Conservation (phyloP, 75 land plant genomes). For the Selaginella moellendorffii region DNA sequence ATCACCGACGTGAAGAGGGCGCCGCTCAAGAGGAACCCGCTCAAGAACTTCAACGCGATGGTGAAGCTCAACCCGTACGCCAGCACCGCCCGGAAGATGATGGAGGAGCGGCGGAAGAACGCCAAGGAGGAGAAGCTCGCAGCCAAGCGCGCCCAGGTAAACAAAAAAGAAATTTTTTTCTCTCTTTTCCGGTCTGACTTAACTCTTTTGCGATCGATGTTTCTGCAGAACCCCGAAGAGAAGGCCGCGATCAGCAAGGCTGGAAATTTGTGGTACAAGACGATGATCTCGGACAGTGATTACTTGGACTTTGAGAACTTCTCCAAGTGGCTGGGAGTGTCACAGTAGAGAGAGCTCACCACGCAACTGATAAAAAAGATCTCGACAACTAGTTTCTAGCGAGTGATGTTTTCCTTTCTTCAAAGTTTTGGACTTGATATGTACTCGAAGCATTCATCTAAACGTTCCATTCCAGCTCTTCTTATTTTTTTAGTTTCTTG, state of each 20-base stretch:
- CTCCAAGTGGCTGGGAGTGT: constrained; percentile 80
- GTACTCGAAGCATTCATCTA: too few species aligned
- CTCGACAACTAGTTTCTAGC: too few species aligned
- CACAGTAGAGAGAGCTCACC: too few species aligned
- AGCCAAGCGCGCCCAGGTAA: constrained; percentile 38
- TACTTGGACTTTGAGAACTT: constrained; percentile 81
- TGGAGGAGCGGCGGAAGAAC: constrained; percentile 54
- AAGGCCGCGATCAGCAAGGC: constrained; percentile 70
- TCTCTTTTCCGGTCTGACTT: too few species aligned
- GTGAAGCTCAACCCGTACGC: constrained; percentile 83
- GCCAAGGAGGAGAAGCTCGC: constrained; percentile 68
- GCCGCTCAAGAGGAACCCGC: constrained; percentile 69
- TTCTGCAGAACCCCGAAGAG: constrained; percentile 29
- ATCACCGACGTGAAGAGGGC: constrained; percentile 48
- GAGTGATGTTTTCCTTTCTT: too few species aligned
- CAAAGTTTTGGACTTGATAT: too few species aligned
- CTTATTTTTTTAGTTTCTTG: too few species aligned
- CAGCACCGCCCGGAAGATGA: constrained; percentile 77
- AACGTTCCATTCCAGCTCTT: too few species aligned
- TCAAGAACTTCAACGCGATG: constrained; percentile 56
- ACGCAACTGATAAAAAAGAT: too few species aligned
- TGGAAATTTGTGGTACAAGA: constrained; percentile 70
- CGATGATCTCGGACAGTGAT: constrained; percentile 75
- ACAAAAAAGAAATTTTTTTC: too few species aligned
- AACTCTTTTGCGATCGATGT: neutral